Percentiles rank a stretch among this genome's conserved stretches.
These are phyloP conservation scores for Apiospora malaysiana DNA, from an alignment of 2,329 filamentous ascomycete species.

Conservation along the genomic window DNA sequence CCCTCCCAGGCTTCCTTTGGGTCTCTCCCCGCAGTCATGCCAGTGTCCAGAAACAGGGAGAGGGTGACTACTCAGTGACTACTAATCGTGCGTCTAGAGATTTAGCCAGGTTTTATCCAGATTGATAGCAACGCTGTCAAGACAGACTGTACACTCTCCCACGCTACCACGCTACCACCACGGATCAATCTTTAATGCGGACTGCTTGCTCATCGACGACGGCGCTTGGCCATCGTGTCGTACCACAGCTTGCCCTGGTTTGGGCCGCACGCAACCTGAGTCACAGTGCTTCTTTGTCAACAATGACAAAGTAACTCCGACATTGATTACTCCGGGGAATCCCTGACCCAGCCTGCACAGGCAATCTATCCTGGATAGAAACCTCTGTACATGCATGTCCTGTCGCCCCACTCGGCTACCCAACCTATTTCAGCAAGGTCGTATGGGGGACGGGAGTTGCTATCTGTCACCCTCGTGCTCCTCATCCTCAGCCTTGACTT, in stretches of 20 bases:
- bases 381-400: conserved; percentile 3
- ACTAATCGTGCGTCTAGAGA: not conserved
- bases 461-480: not conserved
- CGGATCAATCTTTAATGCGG: not conserved
- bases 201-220: not conserved
- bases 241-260: not conserved
- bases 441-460: conserved; percentile 13
- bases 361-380: conserved; percentile 2
- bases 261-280: not conserved
- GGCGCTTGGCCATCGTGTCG: not conserved
- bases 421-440: not conserved
- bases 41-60: not conserved
- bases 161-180: not conserved
- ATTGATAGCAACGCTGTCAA: conserved; percentile 11
- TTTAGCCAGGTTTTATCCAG: conserved; percentile 16
- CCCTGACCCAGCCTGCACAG: not conserved
- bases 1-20: not conserved
- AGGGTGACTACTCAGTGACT: not conserved
- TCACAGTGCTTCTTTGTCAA: conserved; percentile 17
- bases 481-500: conserved; percentile 1
- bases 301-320: conserved; percentile 14
- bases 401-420: conserved; percentile 2
- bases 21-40: conserved; percentile 1
- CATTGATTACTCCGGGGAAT: not conserved
- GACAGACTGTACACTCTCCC: conserved; percentile 2